These are phyloP conservation scores for Penicillium cataractarum DNA, from an alignment of 495 filamentous ascomycete genomes.

Conservation along the genomic window DNA sequence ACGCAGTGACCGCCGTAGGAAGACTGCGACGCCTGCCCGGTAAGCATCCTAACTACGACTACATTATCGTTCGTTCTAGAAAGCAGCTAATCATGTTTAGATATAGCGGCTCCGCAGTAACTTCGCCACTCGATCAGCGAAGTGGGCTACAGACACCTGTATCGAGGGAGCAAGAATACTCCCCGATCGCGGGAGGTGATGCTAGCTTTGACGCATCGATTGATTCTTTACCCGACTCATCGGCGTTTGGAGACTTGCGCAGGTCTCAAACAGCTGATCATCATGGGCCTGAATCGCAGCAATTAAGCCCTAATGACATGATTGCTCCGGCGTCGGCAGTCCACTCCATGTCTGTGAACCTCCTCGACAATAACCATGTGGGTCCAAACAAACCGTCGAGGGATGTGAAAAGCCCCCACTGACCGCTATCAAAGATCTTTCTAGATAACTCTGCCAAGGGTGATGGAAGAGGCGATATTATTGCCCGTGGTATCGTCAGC, in stretches of 20 bases:
- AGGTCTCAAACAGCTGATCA: constrained; percentile 34
- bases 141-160: constrained; percentile 34
- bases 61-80: background rate
- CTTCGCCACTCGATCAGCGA: constrained; percentile 31
- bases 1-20: constrained; percentile 34
- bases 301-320: constrained; percentile 48
- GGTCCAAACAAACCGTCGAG: constrained; percentile 5
- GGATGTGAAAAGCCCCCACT: background rate
- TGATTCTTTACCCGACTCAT: constrained; percentile 33
- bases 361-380: constrained; percentile 41
- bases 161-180: constrained; percentile 39
- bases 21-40: constrained; percentile 31
- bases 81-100: constrained; percentile 13
- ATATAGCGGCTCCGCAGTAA: constrained; percentile 26
- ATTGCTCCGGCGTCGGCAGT: constrained; percentile 45
- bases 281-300: constrained; percentile 41
- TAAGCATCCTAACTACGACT: constrained; percentile 8
- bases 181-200: constrained; percentile 30
- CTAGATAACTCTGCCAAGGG: constrained; percentile 40
- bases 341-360: constrained; percentile 49
- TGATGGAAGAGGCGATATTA: constrained; percentile 40
- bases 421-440: constrained; percentile 33
- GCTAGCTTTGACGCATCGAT: constrained; percentile 31
- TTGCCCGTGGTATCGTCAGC: constrained; percentile 45
- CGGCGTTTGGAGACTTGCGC: constrained; percentile 23